These are phyloP conservation scores for Helichrysum umbraculigerum DNA, from an alignment of 129 eudicot genomes.

Conservation along the genomic window DNA sequence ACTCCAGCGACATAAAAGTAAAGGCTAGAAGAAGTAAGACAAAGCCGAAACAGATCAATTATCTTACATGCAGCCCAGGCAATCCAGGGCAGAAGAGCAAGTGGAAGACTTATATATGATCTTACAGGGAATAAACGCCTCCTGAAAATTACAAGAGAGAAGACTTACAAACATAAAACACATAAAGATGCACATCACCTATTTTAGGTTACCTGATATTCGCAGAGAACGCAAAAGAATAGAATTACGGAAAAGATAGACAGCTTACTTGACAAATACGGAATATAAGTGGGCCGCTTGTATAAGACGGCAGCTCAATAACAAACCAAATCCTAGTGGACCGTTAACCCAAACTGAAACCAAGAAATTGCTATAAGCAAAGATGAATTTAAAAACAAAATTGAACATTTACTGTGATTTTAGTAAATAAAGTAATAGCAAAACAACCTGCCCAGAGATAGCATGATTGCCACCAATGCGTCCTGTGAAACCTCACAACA, in stretches of 20 bases:
- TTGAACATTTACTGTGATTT: slow-evolving; percentile 10
- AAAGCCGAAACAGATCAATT: slow-evolving; percentile 4
- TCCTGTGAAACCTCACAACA: slow-evolving; percentile 52
- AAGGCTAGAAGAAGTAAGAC: slow-evolving; percentile 4
- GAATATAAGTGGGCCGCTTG: slow-evolving; percentile 75
- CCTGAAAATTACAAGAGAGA: slow-evolving; percentile 45
- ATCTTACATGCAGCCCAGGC: slow-evolving; percentile 69
- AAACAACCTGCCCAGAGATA: slow-evolving; percentile 83
- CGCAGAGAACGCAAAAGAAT: background rate
- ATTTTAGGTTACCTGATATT: background rate
- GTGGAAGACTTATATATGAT: slow-evolving; percentile 62
- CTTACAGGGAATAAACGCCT: slow-evolving; percentile 81
- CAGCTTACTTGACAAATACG: slow-evolving; percentile 76
- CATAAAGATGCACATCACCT: background rate
- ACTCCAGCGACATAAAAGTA: background rate
- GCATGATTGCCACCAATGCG: slow-evolving; percentile 86
- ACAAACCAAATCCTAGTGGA: slow-evolving; percentile 87
- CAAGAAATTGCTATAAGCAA: slow-evolving; percentile 10
- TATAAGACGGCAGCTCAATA: slow-evolving; percentile 73
- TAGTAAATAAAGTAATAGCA: slow-evolving; percentile 5
- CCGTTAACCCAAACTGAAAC: slow-evolving; percentile 83
- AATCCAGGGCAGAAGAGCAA: slow-evolving; percentile 84
- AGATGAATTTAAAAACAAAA: slow-evolving; percentile 18
- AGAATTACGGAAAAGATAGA: slow-evolving; percentile 7
- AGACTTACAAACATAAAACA: background rate